phyloP scores from a whole-genome alignment of 1,139 yeast species.

The Eremothecium cymbalariae region DNA sequence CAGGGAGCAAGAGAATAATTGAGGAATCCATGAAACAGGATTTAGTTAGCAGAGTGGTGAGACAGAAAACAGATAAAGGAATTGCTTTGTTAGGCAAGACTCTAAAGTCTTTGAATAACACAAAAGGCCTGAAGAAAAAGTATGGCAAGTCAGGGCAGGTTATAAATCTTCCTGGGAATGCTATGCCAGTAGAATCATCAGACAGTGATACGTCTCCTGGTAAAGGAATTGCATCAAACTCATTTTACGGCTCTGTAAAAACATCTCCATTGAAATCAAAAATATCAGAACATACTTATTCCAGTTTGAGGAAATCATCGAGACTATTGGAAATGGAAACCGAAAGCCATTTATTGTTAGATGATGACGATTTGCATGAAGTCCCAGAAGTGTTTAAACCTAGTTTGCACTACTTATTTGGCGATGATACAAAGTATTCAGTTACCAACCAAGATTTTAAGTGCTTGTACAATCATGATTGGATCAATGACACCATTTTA shows the following conservation, averaged over 20 bases:
- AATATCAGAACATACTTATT: constrained; percentile 4
- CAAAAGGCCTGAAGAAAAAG: neutral
- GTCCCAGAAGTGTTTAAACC: constrained; percentile 49
- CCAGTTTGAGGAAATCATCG: constrained; percentile 4
- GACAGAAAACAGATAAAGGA: neutral
- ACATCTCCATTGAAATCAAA: neutral
- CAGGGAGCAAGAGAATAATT: neutral
- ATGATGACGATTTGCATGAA: constrained; percentile 50
- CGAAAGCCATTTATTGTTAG: constrained; percentile 28
- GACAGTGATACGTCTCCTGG: constrained; percentile 1
- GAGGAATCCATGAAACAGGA: neutral
- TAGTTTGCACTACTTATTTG: constrained; percentile 42
- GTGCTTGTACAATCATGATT: constrained; percentile 59
- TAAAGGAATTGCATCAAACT: neutral
- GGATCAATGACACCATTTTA: constrained; percentile 69
- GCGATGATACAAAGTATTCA: constrained; percentile 41
- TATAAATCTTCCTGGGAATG: neutral
- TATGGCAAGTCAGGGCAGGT: constrained; percentile 5
- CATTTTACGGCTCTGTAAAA: constrained; percentile 4
- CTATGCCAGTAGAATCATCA: constrained; percentile 1
- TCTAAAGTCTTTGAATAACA: constrained; percentile 1
- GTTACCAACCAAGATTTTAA: constrained; percentile 55
- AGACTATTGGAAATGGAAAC: neutral
- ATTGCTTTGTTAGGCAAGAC: neutral
- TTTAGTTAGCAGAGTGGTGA: no score